These are phyloP conservation scores for Chaetomium globosum DNA, from an alignment of 2,329 filamentous ascomycete genomes.

Conservation along the genomic window DNA sequence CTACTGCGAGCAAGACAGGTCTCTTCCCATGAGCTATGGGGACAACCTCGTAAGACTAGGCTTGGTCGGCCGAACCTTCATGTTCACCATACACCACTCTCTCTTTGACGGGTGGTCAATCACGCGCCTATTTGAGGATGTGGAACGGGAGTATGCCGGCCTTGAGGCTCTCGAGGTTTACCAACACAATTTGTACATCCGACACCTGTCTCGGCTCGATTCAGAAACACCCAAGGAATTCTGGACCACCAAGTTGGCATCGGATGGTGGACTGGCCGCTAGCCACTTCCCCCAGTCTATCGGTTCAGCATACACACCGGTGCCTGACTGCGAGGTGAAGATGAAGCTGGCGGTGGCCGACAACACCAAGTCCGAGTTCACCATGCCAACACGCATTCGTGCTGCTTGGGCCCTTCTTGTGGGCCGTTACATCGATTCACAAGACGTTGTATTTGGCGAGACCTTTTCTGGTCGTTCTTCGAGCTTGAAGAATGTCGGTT, in stretches of 20 bases:
- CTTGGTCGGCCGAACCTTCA: conserved; percentile 13
- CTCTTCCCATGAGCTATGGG: conserved; percentile 22
- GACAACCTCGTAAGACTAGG: conserved; percentile 18
- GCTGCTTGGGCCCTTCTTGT: conserved; percentile 24
- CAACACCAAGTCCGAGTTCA: conserved; percentile 18
- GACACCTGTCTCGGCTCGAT: conserved; percentile 11
- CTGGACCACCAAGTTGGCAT: conserved; percentile 12
- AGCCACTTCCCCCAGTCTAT: conserved; percentile 24
- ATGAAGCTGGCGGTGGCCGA: conserved; percentile 13
- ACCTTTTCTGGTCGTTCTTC: conserved; percentile 17
- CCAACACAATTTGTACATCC: conserved; percentile 21
- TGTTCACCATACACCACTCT: conserved; percentile 24
- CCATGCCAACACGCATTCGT: conserved; percentile 23
- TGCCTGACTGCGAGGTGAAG: conserved; percentile 16
- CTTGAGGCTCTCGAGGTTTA: neutral
- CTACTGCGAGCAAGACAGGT: conserved; percentile 14
- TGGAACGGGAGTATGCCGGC: conserved; percentile 20
- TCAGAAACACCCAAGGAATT: conserved; percentile 9
- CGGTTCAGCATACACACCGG: conserved; percentile 11
- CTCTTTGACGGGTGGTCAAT: conserved; percentile 27
- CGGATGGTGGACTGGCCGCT: conserved; percentile 13
- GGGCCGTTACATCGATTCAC: conserved; percentile 21
- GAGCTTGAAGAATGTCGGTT: neutral
- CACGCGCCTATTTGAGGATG: conserved; percentile 19
- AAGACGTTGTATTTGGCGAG: conserved; percentile 25